Evolutionary conservation across 2,329 filamentous ascomycete species (phyloP), one percentile per base, ranked within the genome.

Genomic region (Penicillium sumatraense): DNA sequence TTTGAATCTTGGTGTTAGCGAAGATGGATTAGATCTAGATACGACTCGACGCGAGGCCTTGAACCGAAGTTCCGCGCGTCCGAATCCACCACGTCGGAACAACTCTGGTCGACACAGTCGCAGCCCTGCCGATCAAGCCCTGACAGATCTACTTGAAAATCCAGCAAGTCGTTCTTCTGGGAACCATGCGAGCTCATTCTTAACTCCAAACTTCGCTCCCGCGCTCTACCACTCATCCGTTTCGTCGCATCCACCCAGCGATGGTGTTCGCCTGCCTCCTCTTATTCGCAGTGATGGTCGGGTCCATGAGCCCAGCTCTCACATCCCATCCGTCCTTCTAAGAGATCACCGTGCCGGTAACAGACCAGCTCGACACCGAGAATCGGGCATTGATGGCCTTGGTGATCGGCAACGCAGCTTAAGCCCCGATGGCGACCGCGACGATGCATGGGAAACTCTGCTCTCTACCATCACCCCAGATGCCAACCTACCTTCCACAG

Each of bases 361-460:
- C 31, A 63, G 65, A 29, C 59, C 61, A 38, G 61, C 50, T 23
- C 57, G 63, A 44, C 35, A 63, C 18, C 62, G 58, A 5, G 66
- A 65, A 16, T 51, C 68, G 13, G 53, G 56, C 48, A 59, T 89
- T 1, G 88, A 96, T 72, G 91, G 91, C 3, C 82, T 96, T 14
- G 92, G 91, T 33, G 91, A 96, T 73, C 89, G 92, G 55, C 85
- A 91, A 59, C 86, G 91, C 63, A 96, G 91, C 72, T 77, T 91
- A n/a, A 92, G 88, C 68, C 88, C 89, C 5, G 77, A 79, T 48
- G 76, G 76, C 40, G 68, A 73, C 33, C 64, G 76, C 51, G 81
- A 78, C 59, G 81, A 82, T 47, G 80, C 81, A 1, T 97, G 93
- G 93, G 89, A 93, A 56, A 91, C 87, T 3, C 85, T 97, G 50